Evolutionary conservation across 495 filamentous ascomycete genomes (phyloP).

Genomic region (Podospora comata): DNA sequence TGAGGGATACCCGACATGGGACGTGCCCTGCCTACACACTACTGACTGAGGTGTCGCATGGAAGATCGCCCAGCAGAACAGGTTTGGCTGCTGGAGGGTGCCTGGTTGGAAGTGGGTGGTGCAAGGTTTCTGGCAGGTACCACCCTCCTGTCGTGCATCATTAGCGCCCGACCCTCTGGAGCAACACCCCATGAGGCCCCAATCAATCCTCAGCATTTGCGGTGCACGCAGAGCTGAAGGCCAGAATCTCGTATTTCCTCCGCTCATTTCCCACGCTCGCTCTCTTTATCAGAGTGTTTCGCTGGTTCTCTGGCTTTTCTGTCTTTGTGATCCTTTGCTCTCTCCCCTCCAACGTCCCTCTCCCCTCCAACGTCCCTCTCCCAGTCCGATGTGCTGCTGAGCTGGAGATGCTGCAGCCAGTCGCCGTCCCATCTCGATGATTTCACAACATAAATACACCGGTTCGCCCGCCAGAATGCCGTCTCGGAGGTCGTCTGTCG

Average conservation of each 20-base stretch:
- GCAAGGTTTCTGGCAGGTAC: constrained; percentile 7
- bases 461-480: constrained; percentile 24
- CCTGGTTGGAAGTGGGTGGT: not conserved
- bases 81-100: not conserved
- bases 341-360: not conserved
- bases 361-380: not conserved
- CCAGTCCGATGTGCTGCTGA: not conserved
- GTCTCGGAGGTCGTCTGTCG: constrained; percentile 18
- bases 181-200: not conserved
- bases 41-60: not conserved
- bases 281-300: not conserved
- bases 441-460: constrained; percentile 7
- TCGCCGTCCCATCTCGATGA: constrained; percentile 12
- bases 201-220: constrained; percentile 4
- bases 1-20: not conserved
- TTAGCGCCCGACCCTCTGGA: not conserved
- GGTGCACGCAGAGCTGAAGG: constrained; percentile 3
- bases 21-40: not conserved
- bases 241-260: constrained; percentile 5
- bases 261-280: not conserved
- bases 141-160: not conserved
- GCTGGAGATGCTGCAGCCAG: not conserved
- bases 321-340: not conserved
- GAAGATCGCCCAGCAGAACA: not conserved
- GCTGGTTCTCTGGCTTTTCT: not conserved